Evolutionary conservation across 805 yeast species (phyloP).

Genomic region (Suhomyces vadensis): DNA sequence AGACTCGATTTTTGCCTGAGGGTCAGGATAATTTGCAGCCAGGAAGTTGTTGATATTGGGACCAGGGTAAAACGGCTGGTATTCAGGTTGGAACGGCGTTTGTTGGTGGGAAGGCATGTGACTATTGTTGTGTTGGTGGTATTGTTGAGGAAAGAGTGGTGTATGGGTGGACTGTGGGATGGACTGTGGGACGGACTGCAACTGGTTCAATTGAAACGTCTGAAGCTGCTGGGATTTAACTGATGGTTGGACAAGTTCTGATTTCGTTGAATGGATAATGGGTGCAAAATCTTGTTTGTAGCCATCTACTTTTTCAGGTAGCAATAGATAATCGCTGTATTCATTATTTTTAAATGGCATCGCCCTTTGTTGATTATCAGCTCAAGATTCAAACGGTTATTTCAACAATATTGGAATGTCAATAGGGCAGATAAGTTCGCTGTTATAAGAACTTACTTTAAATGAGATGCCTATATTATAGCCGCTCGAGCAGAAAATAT

Average conservation of each 20-base stretch:
- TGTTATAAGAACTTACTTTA: background rate
- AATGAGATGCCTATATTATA: background rate
- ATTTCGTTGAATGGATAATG: background rate
- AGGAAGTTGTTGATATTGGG: background rate
- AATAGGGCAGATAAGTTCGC: background rate
- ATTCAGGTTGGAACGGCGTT: background rate
- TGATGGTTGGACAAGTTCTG: no score
- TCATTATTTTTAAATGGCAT: background rate
- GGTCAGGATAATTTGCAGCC: constrained; percentile 2
- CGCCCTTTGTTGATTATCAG: background rate
- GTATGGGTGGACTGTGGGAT: no score
- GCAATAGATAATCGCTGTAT: background rate
- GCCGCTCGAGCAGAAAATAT: background rate
- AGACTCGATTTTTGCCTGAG: background rate
- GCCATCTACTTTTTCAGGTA: background rate
- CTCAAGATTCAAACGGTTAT: no score
- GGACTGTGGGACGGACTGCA: no score
- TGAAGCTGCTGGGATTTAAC: no score
- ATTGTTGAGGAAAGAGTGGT: background rate
- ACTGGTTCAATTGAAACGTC: no score
- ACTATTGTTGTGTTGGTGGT: background rate
- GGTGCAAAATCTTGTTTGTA: background rate
- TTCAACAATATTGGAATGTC: background rate
- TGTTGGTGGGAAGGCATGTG: background rate
- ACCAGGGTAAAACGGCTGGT: background rate